phyloP scores from a whole-genome alignment of 2,329 filamentous ascomycete species.

The Stenocarpella maydis region DNA sequence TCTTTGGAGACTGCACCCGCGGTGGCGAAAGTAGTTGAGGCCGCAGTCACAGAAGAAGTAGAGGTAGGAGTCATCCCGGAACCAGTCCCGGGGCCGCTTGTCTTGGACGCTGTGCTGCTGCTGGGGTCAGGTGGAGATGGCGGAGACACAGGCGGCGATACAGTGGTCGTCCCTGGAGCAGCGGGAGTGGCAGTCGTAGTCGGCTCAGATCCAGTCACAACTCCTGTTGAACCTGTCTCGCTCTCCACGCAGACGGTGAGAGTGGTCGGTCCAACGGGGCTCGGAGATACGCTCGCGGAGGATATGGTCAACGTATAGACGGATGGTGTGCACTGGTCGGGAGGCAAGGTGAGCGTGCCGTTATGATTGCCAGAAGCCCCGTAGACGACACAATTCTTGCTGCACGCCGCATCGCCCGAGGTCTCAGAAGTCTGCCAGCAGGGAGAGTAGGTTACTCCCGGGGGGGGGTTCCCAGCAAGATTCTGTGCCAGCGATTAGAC shows the following conservation, averaged over 20 bases:
- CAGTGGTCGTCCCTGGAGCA: background rate
- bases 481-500: slow-evolving; percentile 42
- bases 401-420: slow-evolving; percentile 56
- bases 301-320: slow-evolving; percentile 37
- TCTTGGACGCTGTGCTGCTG: background rate
- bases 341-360: slow-evolving; percentile 49
- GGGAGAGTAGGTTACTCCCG: slow-evolving; percentile 45
- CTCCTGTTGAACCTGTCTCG: slow-evolving; percentile 2
- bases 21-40: slow-evolving; percentile 5
- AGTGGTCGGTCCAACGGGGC: slow-evolving; percentile 32
- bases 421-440: slow-evolving; percentile 52
- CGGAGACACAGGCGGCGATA: background rate
- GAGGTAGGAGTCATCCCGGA: background rate
- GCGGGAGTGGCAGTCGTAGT: background rate
- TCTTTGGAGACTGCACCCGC: slow-evolving; percentile 43
- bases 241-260: slow-evolving; percentile 20
- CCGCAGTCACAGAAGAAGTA: slow-evolving; percentile 12
- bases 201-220: background rate
- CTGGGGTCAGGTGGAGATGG: background rate
- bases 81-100: background rate
- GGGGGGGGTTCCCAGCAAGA: slow-evolving; percentile 52
- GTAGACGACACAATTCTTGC: slow-evolving; percentile 59
- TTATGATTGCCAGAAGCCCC: slow-evolving; percentile 40
- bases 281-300: slow-evolving; percentile 10
- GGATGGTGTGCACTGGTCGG: slow-evolving; percentile 47